Conservation (phyloP, 192 early-diverging fungal genomes). For the Diversispora epigaea region DNA sequence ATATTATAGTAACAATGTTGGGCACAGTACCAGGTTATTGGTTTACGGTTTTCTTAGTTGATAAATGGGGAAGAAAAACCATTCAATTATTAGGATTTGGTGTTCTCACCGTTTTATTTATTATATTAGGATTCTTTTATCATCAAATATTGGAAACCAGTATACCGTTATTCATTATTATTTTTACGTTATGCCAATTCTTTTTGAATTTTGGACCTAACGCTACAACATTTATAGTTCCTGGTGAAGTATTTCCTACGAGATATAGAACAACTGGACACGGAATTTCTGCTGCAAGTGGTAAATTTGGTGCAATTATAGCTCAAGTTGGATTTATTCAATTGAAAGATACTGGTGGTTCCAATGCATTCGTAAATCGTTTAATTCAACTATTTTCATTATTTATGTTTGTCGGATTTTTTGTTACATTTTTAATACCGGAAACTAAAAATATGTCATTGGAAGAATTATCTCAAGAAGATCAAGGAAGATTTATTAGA, state of each 20-base stretch:
- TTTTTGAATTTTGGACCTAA: slow-evolving; percentile 98
- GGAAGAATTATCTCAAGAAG: slow-evolving; percentile 67
- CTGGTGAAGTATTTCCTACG: slow-evolving; percentile 81
- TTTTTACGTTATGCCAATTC: slow-evolving; percentile 40
- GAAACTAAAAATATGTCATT: slow-evolving; percentile 78
- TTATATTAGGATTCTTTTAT: slow-evolving; percentile 72
- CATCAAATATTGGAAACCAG: slow-evolving; percentile 62
- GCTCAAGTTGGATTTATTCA: slow-evolving; percentile 70
- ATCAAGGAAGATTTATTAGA: slow-evolving; percentile 31
- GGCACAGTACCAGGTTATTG: slow-evolving; percentile 95
- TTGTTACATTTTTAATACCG: slow-evolving; percentile 64
- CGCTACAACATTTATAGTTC: slow-evolving; percentile 83
- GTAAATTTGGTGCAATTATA: slow-evolving; percentile 77
- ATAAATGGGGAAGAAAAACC: slow-evolving; percentile 83
- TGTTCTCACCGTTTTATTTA: slow-evolving; percentile 68
- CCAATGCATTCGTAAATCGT: slow-evolving; percentile 57
- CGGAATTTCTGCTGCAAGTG: slow-evolving; percentile 78
- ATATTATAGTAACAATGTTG: slow-evolving; percentile 84
- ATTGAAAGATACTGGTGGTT: slow-evolving; percentile 70
- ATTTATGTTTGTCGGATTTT: slow-evolving; percentile 73
- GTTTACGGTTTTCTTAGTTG: slow-evolving; percentile 88
- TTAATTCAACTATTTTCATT: slow-evolving; percentile 72
- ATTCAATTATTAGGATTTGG: slow-evolving; percentile 93
- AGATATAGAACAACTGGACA: slow-evolving; percentile 77
- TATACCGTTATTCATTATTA: slow-evolving; percentile 41